Percentiles rank a stretch among this genome's conserved stretches.
Evolutionary conservation across 441 rosid genomes (phyloP).

Genomic region (Populus hybrid): DNA sequence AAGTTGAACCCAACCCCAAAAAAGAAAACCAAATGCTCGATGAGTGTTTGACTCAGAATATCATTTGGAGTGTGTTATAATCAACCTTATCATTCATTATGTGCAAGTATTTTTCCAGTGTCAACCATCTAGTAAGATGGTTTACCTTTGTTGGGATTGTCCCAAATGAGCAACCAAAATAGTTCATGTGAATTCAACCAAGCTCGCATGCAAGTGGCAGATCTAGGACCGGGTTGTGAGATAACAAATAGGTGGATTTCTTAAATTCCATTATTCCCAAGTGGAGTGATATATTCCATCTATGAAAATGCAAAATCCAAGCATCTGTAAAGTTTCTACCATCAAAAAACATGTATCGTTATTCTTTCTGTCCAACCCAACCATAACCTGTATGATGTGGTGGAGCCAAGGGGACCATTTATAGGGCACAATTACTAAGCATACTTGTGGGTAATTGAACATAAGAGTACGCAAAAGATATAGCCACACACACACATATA

Average conservation of each 20-base stretch:
- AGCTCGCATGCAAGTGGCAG: background rate
- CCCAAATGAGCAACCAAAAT: background rate
- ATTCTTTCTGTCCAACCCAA: conserved; percentile 2
- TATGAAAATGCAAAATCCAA: background rate
- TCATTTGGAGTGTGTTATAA: conserved; percentile 7
- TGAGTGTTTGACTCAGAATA: background rate
- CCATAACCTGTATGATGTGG: background rate
- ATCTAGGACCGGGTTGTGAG: background rate
- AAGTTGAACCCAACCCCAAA: conserved; percentile 5
- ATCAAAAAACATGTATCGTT: background rate
- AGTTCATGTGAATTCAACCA: background rate
- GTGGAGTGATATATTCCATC: background rate
- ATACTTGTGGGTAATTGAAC: background rate
- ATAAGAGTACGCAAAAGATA: background rate
- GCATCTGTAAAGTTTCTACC: background rate
- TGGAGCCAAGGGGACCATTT: background rate
- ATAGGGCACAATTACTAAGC: background rate
- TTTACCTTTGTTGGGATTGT: background rate
- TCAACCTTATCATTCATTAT: background rate
- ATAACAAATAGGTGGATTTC: background rate
- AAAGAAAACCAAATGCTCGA: background rate
- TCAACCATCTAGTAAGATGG: background rate
- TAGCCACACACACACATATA: background rate
- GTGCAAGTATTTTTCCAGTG: background rate
- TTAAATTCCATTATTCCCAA: background rate